A percentile compares a stretch with the other conserved stretches of the same genome.
Conservation (phyloP, 345 rosid genomes). For the Eucalyptus virginea region DNA sequence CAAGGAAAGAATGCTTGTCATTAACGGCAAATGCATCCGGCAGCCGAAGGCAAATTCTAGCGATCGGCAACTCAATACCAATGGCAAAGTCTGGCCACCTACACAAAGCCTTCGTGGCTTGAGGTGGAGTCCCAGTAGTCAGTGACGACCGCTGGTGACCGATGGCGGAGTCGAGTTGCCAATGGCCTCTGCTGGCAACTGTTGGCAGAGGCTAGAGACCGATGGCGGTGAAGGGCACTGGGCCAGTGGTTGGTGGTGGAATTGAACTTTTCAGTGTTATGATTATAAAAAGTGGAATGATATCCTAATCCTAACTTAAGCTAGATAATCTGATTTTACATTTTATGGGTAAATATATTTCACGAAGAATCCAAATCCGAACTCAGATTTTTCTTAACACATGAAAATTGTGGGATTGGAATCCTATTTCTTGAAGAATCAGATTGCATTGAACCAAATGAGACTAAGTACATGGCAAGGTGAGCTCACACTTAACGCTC, state of each 20-base stretch:
- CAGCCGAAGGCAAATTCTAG: not conserved
- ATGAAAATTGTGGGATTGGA: not conserved
- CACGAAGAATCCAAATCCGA: not conserved
- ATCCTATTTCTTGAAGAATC: not conserved
- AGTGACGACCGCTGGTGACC: too few relatives aligned
- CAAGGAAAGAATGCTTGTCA: not conserved
- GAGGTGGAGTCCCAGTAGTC: too few relatives aligned
- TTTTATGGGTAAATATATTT: too few relatives aligned
- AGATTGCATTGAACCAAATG: not conserved
- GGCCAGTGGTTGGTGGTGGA: too few relatives aligned
- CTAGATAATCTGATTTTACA: not conserved
- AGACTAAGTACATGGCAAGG: not conserved
- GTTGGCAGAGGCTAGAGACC: too few relatives aligned
- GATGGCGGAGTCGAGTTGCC: too few relatives aligned
- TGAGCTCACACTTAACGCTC: not conserved
- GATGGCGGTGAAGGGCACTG: fast-evolving
- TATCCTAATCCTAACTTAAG: not conserved
- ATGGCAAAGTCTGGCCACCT: not conserved
- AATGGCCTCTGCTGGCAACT: too few relatives aligned
- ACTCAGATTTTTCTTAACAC: not conserved
- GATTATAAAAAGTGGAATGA: not conserved
- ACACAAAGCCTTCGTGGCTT: not conserved
- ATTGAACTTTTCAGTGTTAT: too few relatives aligned
- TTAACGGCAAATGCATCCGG: not conserved
- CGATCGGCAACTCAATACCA: not conserved